Conservation (phyloP, 1,139 yeast species). For the Kodamaea suecica region DNA sequence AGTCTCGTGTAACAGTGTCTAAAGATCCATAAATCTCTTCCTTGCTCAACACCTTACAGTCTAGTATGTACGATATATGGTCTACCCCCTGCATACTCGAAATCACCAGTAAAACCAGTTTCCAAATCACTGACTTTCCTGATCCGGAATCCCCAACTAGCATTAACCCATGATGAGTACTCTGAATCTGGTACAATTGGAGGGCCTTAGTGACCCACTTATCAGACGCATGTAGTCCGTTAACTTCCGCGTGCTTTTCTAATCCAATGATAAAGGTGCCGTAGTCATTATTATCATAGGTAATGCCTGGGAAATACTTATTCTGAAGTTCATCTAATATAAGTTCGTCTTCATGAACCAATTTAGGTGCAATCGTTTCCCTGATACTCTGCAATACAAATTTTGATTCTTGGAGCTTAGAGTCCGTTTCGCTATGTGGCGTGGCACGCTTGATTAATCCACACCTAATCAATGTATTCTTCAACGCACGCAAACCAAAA, state of each 20-base stretch:
- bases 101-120: conserved; percentile 47
- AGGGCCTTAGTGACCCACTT: conserved; percentile 55
- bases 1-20: conserved; percentile 78
- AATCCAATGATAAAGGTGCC: conserved; percentile 17
- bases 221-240: conserved; percentile 27
- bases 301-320: conserved; percentile 24
- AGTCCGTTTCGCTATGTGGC: conserved; percentile 5
- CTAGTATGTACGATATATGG: conserved; percentile 49
- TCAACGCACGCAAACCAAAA: conserved; percentile 82
- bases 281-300: conserved; percentile 14
- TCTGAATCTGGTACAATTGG: conserved; percentile 63
- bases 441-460: conserved; percentile 45
- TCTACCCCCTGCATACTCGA: conserved; percentile 33
- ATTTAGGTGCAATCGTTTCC: conserved; percentile 64
- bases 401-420: conserved; percentile 28
- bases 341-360: conserved; percentile 49
- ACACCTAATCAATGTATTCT: conserved; percentile 59
- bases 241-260: conserved; percentile 12
- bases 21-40: conserved; percentile 65
- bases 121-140: conserved; percentile 66
- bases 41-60: conserved; percentile 73
- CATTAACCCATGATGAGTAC: conserved; percentile 77
- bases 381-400: conserved; percentile 53
- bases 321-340: conserved; percentile 32
- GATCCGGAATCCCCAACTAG: conserved; percentile 74